Evolutionary conservation across 345 rosid genomes (phyloP), one percentile per base, ranked within the genome.

Genomic region (Linum usitatissimum): DNA sequence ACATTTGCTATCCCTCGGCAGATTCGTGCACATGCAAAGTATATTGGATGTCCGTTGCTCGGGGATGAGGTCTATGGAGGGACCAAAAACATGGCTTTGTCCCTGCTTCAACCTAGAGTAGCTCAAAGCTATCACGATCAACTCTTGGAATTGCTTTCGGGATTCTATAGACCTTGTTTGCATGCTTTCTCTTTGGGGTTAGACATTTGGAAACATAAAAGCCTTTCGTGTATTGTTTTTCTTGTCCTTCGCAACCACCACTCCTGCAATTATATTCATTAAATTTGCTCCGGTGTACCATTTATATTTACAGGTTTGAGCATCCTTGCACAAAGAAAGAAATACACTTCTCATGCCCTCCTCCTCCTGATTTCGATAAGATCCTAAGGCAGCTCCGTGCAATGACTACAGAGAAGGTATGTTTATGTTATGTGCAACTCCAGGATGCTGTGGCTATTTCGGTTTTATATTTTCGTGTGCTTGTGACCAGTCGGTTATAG

Each of bases 21-120:
- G 99, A 93, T 93, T 51, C 88, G 99, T 55, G 99, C 96, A 3
- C 99, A 93, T 65, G 99, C 97, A 5, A 90, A 90, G 76, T 73
- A 86, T 72, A 70, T 81, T 63, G 89, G 97, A 62, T 64, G 78
- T 72, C 97, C 99, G 55, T 73, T 90, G 64, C 49, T 84, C 67
- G 97, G 97, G 17, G 97, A 93, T 74, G 95, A 84, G 73, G 86
- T 90, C 36, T 93, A 86, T 48, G 92, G 97, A 28, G 91, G 94
- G 70, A 87, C 96, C 54, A 84, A 70, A 74, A 81, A 75, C 79
- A 68, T 86, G 94, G 92, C 86, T n/a, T 57, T 76, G 73, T 93
- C 94, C 63, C 73, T 87, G 67, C 82, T 93, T 61, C 87, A 74
- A 68, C 78, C 81, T 17, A 77, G 77, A 78, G 79, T 73, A 57